phyloP scores from a whole-genome alignment of 2,329 filamentous ascomycete species.

The Sporothrix curviconia region DNA sequence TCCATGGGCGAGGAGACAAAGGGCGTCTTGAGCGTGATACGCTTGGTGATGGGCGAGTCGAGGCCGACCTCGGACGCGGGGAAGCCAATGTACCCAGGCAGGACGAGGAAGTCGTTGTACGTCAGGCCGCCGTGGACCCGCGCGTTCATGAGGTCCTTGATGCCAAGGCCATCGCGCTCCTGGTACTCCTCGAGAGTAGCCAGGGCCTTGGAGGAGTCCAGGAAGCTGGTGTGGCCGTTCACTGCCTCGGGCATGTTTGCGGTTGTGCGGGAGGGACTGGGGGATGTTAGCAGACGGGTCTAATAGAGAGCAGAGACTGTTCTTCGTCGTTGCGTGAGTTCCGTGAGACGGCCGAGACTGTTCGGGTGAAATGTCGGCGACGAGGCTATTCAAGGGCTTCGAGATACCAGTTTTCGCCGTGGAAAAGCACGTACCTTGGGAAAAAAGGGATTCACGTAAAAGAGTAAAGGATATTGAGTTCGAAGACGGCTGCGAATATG shows the following conservation, averaged over 20 bases:
- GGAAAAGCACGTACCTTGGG: not conserved
- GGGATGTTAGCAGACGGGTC: not conserved
- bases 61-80: constrained; percentile 81
- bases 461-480: constrained; percentile 15
- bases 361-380: too few species aligned
- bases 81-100: constrained; percentile 98
- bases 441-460: not conserved
- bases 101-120: constrained; percentile 96
- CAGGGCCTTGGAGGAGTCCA: constrained; percentile 69
- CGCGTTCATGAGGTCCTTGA: constrained; percentile 82
- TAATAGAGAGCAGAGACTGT: not conserved
- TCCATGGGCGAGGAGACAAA: constrained; percentile 99
- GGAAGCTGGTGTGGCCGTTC: constrained; percentile 50
- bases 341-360: too few species aligned
- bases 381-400: too few species aligned
- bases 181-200: constrained; percentile 78
- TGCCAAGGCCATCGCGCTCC: constrained; percentile 76
- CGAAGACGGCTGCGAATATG: constrained; percentile 21
- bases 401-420: not conserved
- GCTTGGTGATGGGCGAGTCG: constrained; percentile 89
- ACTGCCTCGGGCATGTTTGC: constrained; percentile 57
- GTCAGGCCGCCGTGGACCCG: constrained; percentile 88
- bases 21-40: constrained; percentile 91
- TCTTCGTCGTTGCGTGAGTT: too few species aligned
- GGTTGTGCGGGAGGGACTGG: not conserved